Percentiles rank a stretch among this genome's conserved stretches.
These are phyloP conservation scores for Fusarium beomiforme DNA, from an alignment of 2,329 filamentous ascomycete species.

Conservation along the genomic window DNA sequence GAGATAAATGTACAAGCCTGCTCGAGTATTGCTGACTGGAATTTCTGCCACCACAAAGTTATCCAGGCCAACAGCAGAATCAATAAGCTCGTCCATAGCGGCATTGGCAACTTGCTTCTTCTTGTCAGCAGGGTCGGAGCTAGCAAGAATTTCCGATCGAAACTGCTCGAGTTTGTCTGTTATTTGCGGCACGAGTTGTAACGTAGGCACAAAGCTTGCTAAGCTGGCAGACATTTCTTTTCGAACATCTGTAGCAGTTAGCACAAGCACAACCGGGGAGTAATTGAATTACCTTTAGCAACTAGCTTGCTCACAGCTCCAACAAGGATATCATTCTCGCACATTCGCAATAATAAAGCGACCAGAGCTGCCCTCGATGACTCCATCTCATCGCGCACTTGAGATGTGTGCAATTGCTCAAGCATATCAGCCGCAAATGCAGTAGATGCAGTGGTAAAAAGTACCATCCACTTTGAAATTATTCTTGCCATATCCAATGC, in stretches of 20 bases:
- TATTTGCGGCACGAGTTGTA: constrained; percentile 66
- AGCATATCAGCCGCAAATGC: constrained; percentile 61
- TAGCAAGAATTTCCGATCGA: constrained; percentile 64
- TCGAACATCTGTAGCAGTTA: constrained; percentile 53
- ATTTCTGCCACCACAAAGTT: constrained; percentile 69
- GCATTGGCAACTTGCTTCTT: constrained; percentile 60
- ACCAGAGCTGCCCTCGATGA: constrained; percentile 70
- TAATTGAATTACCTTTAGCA: constrained; percentile 59
- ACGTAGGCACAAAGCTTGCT: constrained; percentile 64
- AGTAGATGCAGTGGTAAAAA: constrained; percentile 63
- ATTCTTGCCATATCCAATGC: constrained; percentile 61
- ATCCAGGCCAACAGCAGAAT: constrained; percentile 66
- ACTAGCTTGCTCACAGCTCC: constrained; percentile 61
- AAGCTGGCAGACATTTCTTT: constrained; percentile 62
- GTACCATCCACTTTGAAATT: constrained; percentile 67
- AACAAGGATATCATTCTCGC: constrained; percentile 68
- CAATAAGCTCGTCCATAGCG: constrained; percentile 66
- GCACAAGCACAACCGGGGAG: neutral
- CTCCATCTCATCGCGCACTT: constrained; percentile 66
- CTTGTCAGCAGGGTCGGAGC: constrained; percentile 64
- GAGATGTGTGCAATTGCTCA: constrained; percentile 55
- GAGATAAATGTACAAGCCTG: constrained; percentile 85
- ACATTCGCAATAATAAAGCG: constrained; percentile 68
- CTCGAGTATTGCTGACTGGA: constrained; percentile 77
- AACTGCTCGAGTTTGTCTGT: constrained; percentile 66